Percentiles rank a stretch among this genome's conserved stretches.
These are phyloP conservation scores for Telopea speciosissima DNA, from an alignment of 177 flowering plant species.

Conservation along the genomic window DNA sequence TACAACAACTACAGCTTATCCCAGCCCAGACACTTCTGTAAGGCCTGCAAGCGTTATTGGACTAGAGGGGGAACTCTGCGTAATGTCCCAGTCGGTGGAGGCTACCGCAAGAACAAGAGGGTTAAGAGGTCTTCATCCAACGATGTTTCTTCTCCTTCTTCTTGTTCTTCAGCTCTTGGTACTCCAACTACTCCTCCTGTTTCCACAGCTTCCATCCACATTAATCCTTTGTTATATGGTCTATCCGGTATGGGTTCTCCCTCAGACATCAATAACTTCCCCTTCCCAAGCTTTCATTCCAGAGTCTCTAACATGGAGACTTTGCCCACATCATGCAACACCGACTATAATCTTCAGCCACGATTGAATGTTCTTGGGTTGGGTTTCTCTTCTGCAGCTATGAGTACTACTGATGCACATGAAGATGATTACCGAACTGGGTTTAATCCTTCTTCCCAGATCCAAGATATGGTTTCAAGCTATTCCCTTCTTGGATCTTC, in stretches of 20 bases:
- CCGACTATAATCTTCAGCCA: slow-evolving; percentile 35
- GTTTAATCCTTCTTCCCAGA: slow-evolving; percentile 18
- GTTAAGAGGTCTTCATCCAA: slow-evolving; percentile 34
- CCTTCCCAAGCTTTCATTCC: slow-evolving; percentile 31
- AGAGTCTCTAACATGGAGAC: too few relatives aligned
- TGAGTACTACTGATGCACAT: slow-evolving; percentile 7
- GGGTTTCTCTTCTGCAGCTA: slow-evolving; percentile 42
- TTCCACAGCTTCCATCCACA: slow-evolving; percentile 6
- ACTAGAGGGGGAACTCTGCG: slow-evolving; percentile 79
- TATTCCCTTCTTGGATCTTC: slow-evolving; percentile 39
- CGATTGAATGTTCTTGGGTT: slow-evolving; percentile 41
- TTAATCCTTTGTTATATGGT: slow-evolving; percentile 35
- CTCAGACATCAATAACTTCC: slow-evolving; percentile 23
- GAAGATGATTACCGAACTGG: slow-evolving; percentile 17
- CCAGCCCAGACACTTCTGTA: slow-evolving; percentile 89
- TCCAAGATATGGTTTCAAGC: slow-evolving; percentile 27
- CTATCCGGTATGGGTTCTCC: slow-evolving; percentile 19
- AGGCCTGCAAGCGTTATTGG: slow-evolving; percentile 89
- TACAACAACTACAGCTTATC: slow-evolving; percentile 88
- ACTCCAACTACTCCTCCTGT: slow-evolving; percentile 3
- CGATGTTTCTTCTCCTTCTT: slow-evolving; percentile 1
- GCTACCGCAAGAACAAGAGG: slow-evolving; percentile 71
- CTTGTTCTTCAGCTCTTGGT: not conserved
- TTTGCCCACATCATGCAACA: too few relatives aligned
- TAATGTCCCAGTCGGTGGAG: slow-evolving; percentile 87